A percentile compares a stretch with the other conserved stretches of the same genome.
Evolutionary conservation across 23 red algal genomes (phyloP).

Genomic region (Gracilaria domingensis): DNA sequence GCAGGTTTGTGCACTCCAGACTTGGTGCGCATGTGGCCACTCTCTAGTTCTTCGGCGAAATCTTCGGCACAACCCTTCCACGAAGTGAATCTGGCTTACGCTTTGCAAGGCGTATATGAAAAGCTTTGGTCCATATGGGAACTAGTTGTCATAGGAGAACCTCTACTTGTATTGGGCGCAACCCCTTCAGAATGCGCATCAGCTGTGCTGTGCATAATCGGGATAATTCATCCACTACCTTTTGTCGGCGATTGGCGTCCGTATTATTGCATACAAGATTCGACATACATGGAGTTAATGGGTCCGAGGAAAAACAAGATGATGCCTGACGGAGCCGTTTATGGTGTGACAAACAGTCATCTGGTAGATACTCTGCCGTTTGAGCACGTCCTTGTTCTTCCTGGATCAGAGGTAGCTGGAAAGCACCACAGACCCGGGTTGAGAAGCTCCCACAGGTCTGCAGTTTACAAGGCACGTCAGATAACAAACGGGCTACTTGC

Average conservation of each 20-base stretch:
- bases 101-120: constrained; percentile 49
- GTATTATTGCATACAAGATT: constrained; percentile 66
- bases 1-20: background rate
- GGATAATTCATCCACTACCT: constrained; percentile 56
- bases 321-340: constrained; percentile 35
- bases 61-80: constrained; percentile 26
- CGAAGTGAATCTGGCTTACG: constrained; percentile 32
- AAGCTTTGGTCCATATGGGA: constrained; percentile 48
- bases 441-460: constrained; percentile 26
- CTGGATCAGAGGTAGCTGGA: background rate
- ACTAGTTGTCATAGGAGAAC: constrained; percentile 61
- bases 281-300: background rate
- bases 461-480: constrained; percentile 30
- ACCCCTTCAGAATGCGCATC: constrained; percentile 47
- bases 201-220: constrained; percentile 47
- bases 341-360: constrained; percentile 51
- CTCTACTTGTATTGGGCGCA: constrained; percentile 30
- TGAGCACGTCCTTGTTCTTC: constrained; percentile 33
- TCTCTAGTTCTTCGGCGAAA: background rate
- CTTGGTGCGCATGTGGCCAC: constrained; percentile 43
- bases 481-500: background rate
- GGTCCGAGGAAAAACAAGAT: background rate
- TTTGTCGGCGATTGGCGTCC: constrained; percentile 74
- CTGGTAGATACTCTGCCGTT: constrained; percentile 39
- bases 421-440: constrained; percentile 1